phyloP scores from a whole-genome alignment of 1,284 basidiomycete species.

The Chiua sp. region DNA sequence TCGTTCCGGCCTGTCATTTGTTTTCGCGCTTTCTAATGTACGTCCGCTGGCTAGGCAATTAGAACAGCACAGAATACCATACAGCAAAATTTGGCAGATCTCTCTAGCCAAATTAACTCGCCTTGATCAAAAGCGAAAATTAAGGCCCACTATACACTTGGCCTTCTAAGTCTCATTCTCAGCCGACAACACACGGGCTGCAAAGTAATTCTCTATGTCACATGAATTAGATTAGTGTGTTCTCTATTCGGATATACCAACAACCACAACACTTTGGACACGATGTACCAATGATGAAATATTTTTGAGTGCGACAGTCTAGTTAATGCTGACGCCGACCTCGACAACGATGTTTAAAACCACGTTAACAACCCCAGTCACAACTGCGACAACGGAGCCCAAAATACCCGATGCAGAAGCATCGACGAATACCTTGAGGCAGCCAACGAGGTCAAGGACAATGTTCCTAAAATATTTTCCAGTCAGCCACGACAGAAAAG shows the following conservation, averaged over 20 bases:
- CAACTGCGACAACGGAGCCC: background rate
- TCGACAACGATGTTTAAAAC: constrained; percentile 1
- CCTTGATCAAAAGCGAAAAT: too few relatives aligned
- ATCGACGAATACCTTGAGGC: constrained; percentile 4
- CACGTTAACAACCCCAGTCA: background rate
- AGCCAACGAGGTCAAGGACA: background rate
- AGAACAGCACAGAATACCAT: too few relatives aligned
- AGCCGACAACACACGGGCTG: too few relatives aligned
- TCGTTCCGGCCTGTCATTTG: background rate
- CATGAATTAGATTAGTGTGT: background rate
- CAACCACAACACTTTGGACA: constrained; percentile 9
- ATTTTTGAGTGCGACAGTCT: background rate
- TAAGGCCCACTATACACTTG: too few relatives aligned
- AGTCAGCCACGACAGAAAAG: background rate
- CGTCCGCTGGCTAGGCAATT: too few relatives aligned
- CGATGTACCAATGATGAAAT: constrained; percentile 1
- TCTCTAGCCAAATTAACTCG: too few relatives aligned
- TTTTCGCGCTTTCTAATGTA: background rate
- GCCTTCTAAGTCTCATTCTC: too few relatives aligned
- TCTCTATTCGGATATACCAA: background rate
- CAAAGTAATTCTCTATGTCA: too few relatives aligned
- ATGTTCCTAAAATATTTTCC: background rate
- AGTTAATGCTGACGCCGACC: background rate
- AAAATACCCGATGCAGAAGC: constrained; percentile 1
- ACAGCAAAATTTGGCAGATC: too few relatives aligned